A percentile compares a stretch with the other conserved stretches of the same genome.
Evolutionary conservation across 257 asterid species (phyloP).

Genomic region (Nicotiana undulata): DNA sequence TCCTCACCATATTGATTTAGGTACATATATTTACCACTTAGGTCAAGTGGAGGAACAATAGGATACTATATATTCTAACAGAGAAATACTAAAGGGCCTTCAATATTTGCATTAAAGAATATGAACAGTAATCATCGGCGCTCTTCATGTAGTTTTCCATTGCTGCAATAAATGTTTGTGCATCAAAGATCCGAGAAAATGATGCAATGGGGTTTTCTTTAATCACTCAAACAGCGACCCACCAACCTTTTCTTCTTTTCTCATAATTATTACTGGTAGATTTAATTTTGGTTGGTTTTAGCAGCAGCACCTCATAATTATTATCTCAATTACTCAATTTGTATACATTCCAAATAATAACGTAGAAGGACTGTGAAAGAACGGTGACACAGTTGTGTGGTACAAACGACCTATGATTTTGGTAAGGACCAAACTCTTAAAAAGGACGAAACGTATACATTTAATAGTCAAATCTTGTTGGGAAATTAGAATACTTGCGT

Average conservation of each 20-base stretch:
- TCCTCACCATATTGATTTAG: neutral
- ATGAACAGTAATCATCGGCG: neutral
- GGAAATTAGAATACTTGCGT: neutral
- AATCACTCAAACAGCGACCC: constrained; percentile 2
- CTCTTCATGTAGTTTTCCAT: neutral
- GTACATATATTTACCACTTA: neutral
- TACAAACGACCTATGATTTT: neutral
- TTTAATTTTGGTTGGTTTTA: neutral
- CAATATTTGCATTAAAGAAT: neutral
- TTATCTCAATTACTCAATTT: neutral
- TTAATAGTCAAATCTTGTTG: neutral
- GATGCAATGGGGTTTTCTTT: neutral
- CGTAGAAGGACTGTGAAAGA: neutral
- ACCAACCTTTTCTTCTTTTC: neutral
- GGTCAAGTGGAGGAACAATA: neutral
- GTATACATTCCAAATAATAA: neutral
- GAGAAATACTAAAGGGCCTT: neutral
- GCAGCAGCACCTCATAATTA: neutral
- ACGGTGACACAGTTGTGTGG: neutral
- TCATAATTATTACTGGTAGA: neutral
- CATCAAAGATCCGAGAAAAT: neutral
- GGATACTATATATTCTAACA: neutral
- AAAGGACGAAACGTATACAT: neutral
- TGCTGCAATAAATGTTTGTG: constrained; percentile 9
- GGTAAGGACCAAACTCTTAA: neutral